phyloP scores from a whole-genome alignment of 2,329 filamentous ascomycete species.

The Fusarium secorum region DNA sequence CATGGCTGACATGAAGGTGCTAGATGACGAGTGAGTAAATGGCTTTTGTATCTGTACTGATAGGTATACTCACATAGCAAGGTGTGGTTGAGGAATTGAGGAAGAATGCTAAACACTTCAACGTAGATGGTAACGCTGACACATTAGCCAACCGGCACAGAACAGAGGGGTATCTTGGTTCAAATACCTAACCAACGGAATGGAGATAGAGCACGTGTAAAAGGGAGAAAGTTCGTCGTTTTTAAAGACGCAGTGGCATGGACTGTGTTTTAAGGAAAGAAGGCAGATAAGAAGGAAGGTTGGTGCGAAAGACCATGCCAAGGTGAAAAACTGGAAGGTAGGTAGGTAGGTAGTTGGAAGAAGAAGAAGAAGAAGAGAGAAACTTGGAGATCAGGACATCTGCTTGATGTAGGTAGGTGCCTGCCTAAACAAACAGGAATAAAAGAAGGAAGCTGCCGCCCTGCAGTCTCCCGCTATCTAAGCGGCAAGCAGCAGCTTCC shows the following conservation, averaged over 20 bases:
- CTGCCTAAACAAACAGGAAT: background rate
- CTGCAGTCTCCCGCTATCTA: background rate
- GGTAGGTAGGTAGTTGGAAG: background rate
- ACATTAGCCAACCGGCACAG: background rate
- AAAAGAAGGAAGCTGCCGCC: background rate
- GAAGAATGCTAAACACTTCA: background rate
- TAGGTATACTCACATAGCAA: background rate
- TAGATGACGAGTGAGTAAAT: background rate
- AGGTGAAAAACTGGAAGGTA: background rate
- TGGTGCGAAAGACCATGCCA: background rate
- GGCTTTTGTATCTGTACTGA: background rate
- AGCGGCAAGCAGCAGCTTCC: background rate
- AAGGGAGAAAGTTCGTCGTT: background rate
- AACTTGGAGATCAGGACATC: background rate
- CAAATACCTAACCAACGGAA: background rate
- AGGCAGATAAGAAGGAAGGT: background rate
- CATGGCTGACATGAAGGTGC: constrained; percentile 6
- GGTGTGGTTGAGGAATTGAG: constrained; percentile 6
- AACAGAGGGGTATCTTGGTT: background rate
- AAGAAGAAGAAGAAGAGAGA: background rate
- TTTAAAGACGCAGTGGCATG: background rate
- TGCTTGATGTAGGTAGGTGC: background rate
- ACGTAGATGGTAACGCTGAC: background rate
- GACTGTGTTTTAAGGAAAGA: background rate
- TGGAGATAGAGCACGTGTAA: background rate